Evolutionary conservation across 768 basidiomycete species (phyloP).

Genomic region (Collybiopsis luxurians): DNA sequence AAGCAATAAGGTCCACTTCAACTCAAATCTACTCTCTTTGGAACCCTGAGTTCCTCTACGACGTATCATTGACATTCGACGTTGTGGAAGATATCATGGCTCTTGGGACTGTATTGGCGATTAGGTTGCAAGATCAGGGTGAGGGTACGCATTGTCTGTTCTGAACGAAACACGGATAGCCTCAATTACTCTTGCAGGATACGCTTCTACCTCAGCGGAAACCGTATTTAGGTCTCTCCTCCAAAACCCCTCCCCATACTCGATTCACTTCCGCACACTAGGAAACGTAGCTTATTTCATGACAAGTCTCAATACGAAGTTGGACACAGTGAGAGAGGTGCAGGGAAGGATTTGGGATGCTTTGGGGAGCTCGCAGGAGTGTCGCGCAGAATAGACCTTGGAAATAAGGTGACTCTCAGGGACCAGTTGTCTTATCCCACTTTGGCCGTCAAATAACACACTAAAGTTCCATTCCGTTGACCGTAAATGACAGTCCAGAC

Average conservation of each 20-base stretch:
- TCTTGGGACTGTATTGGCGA: slow-evolving; percentile 79
- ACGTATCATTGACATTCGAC: slow-evolving; percentile 48
- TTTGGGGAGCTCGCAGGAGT: slow-evolving; percentile 12
- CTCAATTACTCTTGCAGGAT: slow-evolving; percentile 33
- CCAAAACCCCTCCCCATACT: slow-evolving; percentile 54
- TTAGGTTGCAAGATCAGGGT: slow-evolving; percentile 61
- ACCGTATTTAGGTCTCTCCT: slow-evolving; percentile 38
- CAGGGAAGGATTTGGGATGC: slow-evolving; percentile 60
- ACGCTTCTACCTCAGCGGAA: slow-evolving; percentile 65
- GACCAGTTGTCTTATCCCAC: too few species aligned
- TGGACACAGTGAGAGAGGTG: slow-evolving; percentile 50
- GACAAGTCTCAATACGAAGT: slow-evolving; percentile 75
- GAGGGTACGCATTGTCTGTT: slow-evolving; percentile 58
- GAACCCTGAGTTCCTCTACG: slow-evolving; percentile 68
- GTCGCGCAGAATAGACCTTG: too few species aligned
- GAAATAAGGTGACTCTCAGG: too few species aligned
- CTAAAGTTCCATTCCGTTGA: too few species aligned
- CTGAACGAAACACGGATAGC: too few species aligned
- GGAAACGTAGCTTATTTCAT: slow-evolving; percentile 95
- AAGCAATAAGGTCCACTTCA: background rate
- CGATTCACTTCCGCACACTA: slow-evolving; percentile 83
- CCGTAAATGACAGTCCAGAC: too few species aligned
- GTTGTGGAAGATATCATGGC: slow-evolving; percentile 79
- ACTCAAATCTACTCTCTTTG: slow-evolving; percentile 81
- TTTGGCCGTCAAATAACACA: too few species aligned